Evolutionary conservation across 345 rosid genomes (phyloP).

Genomic region (Brassica juncea): DNA sequence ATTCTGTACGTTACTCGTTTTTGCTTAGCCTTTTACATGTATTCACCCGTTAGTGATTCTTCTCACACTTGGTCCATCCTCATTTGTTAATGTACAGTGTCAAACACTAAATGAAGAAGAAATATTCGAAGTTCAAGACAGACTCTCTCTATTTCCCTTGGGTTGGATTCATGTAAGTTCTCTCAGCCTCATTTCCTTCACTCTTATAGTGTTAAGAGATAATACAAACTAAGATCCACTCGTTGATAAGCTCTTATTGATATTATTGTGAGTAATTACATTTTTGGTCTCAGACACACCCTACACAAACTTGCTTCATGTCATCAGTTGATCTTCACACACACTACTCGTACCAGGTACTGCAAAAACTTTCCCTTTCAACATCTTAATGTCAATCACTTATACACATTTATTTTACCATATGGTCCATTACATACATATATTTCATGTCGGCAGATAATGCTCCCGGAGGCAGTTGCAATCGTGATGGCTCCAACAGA

Average conservation of each 20-base stretch:
- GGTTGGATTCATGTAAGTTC: slow-evolving; percentile 96
- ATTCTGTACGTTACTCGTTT: slow-evolving; percentile 58
- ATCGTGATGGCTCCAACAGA: slow-evolving; percentile 99
- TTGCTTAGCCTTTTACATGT: not conserved
- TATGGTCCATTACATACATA: not conserved
- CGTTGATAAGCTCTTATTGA: not conserved
- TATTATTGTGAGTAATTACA: slow-evolving; percentile 21
- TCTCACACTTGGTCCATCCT: not conserved
- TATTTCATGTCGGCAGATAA: slow-evolving; percentile 49
- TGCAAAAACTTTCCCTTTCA: not conserved
- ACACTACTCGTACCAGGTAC: slow-evolving; percentile 96
- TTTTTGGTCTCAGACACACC: slow-evolving; percentile 75
- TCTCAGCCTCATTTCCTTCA: not conserved
- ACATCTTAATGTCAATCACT: not conserved
- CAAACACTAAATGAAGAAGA: slow-evolving; percentile 91
- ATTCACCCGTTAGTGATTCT: not conserved
- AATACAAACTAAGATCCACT: not conserved
- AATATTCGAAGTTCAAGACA: slow-evolving; percentile 92
- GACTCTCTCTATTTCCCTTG: slow-evolving; percentile 77
- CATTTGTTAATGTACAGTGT: slow-evolving; percentile 54
- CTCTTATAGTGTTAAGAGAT: not conserved
- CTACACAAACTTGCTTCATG: slow-evolving; percentile 97
- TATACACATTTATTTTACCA: not conserved
- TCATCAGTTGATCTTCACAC: slow-evolving; percentile 98
- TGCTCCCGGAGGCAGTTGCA: slow-evolving; percentile 92